phyloP scores from a whole-genome alignment of 2,329 filamentous ascomycete genomes.

The Leptodontidium sp. region DNA sequence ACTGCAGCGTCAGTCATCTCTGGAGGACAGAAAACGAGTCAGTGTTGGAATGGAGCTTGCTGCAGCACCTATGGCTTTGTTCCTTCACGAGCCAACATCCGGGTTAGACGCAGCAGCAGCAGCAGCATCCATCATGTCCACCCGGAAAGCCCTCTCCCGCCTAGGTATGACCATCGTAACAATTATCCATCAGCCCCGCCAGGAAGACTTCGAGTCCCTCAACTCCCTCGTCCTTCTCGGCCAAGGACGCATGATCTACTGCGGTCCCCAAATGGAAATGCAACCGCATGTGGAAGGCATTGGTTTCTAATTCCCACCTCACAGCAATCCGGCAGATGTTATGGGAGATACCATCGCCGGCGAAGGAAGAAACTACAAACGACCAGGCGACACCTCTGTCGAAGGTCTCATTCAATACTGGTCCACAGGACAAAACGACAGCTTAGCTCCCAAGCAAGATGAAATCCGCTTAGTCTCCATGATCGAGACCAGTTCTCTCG shows the following conservation, averaged over 20 bases:
- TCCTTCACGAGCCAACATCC: conserved; percentile 67
- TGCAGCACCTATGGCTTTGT: conserved; percentile 65
- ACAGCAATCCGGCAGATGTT: conserved; percentile 63
- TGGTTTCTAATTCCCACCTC: conserved; percentile 59
- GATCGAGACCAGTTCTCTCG: conserved; percentile 52
- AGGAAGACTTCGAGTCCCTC: conserved; percentile 63
- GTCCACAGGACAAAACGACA: conserved; percentile 43
- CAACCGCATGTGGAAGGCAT: conserved; percentile 59
- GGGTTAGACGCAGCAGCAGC: conserved; percentile 71
- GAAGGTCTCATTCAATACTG: conserved; percentile 60
- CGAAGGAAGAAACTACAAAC: conserved; percentile 60
- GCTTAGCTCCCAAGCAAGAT: conserved; percentile 38
- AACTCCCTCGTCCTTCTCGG: conserved; percentile 71
- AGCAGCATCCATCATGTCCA: conserved; percentile 68
- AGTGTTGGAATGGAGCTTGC: conserved; percentile 68
- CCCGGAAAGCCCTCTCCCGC: conserved; percentile 67
- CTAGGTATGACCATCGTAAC: conserved; percentile 62
- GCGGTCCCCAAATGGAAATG: conserved; percentile 55
- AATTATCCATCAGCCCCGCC: conserved; percentile 64
- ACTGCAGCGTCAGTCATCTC: conserved; percentile 69
- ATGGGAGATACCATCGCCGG: conserved; percentile 70
- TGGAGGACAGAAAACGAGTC: conserved; percentile 69
- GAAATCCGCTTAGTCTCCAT: conserved; percentile 44
- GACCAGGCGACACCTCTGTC: conserved; percentile 55
- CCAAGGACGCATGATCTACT: conserved; percentile 63